Conservation (phyloP, 805 yeast species). For the Lipomyces anomalus region DNA sequence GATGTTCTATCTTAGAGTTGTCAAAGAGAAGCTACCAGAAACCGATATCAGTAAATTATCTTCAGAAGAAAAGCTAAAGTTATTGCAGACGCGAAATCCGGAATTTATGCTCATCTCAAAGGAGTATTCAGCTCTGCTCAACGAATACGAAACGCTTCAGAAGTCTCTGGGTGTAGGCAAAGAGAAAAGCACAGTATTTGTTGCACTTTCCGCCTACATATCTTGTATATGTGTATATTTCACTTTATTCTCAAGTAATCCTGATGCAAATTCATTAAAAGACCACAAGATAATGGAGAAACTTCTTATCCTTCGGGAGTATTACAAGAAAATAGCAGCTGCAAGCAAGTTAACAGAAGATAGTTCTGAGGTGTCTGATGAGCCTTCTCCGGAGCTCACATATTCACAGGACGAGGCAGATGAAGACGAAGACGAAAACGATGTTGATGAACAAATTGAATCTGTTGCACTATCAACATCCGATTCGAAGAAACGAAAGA, state of each 20-base stretch:
- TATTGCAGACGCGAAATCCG: slow-evolving; percentile 64
- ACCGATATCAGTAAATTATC: slow-evolving; percentile 49
- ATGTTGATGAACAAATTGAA: slow-evolving; percentile 7
- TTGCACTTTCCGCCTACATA: slow-evolving; percentile 72
- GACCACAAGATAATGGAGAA: slow-evolving; percentile 88
- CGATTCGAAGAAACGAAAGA: slow-evolving; percentile 20
- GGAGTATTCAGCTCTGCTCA: slow-evolving; percentile 48
- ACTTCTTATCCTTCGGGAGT: slow-evolving; percentile 71
- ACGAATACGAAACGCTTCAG: slow-evolving; percentile 34
- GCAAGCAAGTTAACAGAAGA: slow-evolving; percentile 43
- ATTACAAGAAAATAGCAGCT: slow-evolving; percentile 73
- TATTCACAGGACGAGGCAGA: slow-evolving; percentile 28
- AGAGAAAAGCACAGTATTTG: slow-evolving; percentile 28
- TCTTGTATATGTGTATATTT: slow-evolving; percentile 76
- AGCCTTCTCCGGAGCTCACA: background rate
- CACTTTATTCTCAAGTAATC: slow-evolving; percentile 60
- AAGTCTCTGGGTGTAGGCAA: slow-evolving; percentile 1
- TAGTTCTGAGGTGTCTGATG: slow-evolving; percentile 18
- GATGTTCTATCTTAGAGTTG: slow-evolving; percentile 9
- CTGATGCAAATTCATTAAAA: slow-evolving; percentile 55
- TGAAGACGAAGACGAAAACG: slow-evolving; percentile 30
- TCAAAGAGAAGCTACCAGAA: slow-evolving; percentile 36
- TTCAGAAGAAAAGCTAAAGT: slow-evolving; percentile 45
- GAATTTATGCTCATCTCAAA: slow-evolving; percentile 73
- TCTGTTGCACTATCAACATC: slow-evolving; percentile 2